phyloP scores from a whole-genome alignment of 2,329 filamentous ascomycete genomes.

The Metarhizium rileyi region DNA sequence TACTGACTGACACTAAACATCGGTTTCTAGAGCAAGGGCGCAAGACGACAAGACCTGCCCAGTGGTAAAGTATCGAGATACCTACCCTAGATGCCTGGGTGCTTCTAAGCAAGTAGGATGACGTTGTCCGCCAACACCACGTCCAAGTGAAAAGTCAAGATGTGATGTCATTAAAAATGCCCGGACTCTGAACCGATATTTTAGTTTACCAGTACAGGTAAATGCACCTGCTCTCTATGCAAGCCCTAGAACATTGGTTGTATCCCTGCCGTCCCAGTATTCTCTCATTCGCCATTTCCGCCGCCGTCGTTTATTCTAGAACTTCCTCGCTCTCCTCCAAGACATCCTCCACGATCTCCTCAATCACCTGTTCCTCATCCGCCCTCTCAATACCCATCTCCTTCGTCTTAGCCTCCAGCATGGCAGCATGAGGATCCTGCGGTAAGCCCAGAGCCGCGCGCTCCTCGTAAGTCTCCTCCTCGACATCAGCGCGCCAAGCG shows the following conservation, averaged over 20 bases:
- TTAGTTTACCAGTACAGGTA: conserved; percentile 24
- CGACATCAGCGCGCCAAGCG: conserved; percentile 67
- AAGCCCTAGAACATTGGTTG: conserved; percentile 15
- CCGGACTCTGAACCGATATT: conserved; percentile 2
- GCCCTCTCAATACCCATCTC: conserved; percentile 43
- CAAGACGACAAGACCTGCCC: too few relatives aligned
- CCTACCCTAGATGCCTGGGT: too few relatives aligned
- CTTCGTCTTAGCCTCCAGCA: conserved; percentile 47
- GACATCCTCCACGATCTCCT: conserved; percentile 81
- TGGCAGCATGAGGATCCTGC: conserved; percentile 51
- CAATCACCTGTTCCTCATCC: conserved; percentile 69
- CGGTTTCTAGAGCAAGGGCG: too few relatives aligned
- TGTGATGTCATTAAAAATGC: conserved; percentile 6
- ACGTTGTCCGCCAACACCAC: too few relatives aligned
- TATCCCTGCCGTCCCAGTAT: neutral
- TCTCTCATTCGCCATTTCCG: neutral
- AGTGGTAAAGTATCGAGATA: too few relatives aligned
- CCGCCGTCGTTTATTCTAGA: conserved; percentile 25
- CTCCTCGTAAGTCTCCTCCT: conserved; percentile 64
- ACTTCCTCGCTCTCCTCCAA: conserved; percentile 78
- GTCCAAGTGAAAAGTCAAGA: too few relatives aligned
- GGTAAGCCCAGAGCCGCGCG: conserved; percentile 57
- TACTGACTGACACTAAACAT: too few relatives aligned
- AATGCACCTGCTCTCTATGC: conserved; percentile 19
- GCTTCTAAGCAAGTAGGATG: too few relatives aligned